Evolutionary conservation across 108 stramenopile genomes (phyloP).

Genomic region (Stephanodiscus minutulus): DNA sequence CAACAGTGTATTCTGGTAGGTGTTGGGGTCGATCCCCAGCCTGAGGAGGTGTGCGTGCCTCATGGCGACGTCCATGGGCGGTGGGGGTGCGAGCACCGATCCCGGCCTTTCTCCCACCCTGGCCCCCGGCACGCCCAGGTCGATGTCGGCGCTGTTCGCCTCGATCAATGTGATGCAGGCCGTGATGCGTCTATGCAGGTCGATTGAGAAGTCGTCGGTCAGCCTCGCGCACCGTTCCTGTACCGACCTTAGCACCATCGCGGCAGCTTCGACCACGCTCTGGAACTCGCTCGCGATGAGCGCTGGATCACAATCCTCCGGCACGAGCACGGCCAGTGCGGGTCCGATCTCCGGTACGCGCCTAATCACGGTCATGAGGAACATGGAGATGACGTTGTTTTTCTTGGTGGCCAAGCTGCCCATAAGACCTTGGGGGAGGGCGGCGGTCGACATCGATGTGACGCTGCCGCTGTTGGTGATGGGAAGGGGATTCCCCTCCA

Average conservation of each 20-base stretch:
- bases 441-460: not conserved
- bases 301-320: not conserved
- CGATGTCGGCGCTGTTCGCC: not conserved
- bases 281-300: not conserved
- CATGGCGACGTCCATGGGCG: not conserved
- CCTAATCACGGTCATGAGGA: constrained; percentile 17
- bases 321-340: constrained; percentile 16
- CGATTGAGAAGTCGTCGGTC: not conserved
- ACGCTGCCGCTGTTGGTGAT: not conserved
- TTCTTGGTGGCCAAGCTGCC: not conserved
- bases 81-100: not conserved
- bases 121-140: not conserved
- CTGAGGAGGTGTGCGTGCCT: not conserved
- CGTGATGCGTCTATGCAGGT: constrained; percentile 1
- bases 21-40: no score
- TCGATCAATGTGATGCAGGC: not conserved
- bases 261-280: constrained; percentile 4
- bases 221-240: constrained; percentile 8
- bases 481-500: constrained; percentile 19
- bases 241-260: not conserved
- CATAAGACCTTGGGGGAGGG: not conserved
- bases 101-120: not conserved
- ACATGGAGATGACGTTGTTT: constrained; percentile 20
- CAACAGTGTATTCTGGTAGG: no score
- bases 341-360: constrained; percentile 34